These are phyloP conservation scores for Celoporthe dispersa DNA, from an alignment of 2,329 filamentous ascomycete genomes.

Conservation along the genomic window DNA sequence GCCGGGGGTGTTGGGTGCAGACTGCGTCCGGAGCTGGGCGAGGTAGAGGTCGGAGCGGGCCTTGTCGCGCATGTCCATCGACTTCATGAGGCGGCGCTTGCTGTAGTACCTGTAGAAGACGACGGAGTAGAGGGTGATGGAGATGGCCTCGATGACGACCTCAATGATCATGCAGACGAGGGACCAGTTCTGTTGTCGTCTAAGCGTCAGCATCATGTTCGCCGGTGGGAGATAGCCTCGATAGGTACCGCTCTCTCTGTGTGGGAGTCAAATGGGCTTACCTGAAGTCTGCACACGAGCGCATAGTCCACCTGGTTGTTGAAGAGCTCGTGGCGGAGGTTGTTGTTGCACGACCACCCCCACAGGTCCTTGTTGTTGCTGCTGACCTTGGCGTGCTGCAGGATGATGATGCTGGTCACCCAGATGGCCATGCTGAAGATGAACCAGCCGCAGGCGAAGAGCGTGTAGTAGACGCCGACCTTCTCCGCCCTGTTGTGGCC, in stretches of 20 bases:
- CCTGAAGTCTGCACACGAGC: conserved; percentile 87
- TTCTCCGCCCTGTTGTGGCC: conserved; percentile 91
- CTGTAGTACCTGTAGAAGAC: conserved; percentile 98
- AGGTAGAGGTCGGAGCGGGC: conserved; percentile 95
- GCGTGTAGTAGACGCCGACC: conserved; percentile 91
- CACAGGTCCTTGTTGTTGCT: conserved; percentile 86
- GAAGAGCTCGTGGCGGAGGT: conserved; percentile 78
- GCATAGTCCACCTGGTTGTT: conserved; percentile 82
- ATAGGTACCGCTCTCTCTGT: conserved; percentile 16
- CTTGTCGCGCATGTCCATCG: conserved; percentile 93
- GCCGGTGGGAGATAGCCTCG: not conserved
- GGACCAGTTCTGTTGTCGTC: conserved; percentile 77
- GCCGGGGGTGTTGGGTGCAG: conserved; percentile 91
- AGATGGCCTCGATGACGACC: conserved; percentile 87
- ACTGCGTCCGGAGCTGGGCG: conserved; percentile 80
- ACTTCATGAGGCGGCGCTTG: conserved; percentile 93
- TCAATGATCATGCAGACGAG: conserved; percentile 98
- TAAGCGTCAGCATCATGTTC: conserved; percentile 34
- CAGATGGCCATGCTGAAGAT: conserved; percentile 92
- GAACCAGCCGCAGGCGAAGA: conserved; percentile 93
- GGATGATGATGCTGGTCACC: conserved; percentile 81
- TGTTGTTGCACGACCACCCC: conserved; percentile 97
- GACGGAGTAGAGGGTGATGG: conserved; percentile 89
- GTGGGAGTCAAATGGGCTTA: conserved; percentile 43
- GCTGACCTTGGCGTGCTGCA: conserved; percentile 77